phyloP scores from a whole-genome alignment of 2,329 filamentous ascomycete genomes.

The Leptographium procerum region DNA sequence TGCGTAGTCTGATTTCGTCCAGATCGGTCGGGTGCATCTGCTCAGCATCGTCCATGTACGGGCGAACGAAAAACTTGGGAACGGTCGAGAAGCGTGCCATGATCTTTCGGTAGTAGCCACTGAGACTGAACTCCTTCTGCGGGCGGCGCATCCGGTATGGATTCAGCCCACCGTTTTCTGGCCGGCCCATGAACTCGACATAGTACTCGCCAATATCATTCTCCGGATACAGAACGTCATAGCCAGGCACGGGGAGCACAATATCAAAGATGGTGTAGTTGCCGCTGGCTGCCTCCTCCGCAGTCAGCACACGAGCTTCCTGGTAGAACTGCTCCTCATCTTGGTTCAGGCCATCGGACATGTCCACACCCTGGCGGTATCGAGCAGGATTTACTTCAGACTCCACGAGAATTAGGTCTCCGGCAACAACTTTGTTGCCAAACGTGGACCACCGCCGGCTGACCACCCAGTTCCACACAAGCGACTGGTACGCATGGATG shows the following conservation, averaged over 20 bases:
- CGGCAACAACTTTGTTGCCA: constrained; percentile 63
- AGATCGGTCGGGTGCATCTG: constrained; percentile 86
- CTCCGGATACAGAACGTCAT: constrained; percentile 72
- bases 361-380: constrained; percentile 40
- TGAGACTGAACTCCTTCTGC: constrained; percentile 79
- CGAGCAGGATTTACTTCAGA: constrained; percentile 20
- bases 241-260: constrained; percentile 86
- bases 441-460: constrained; percentile 70
- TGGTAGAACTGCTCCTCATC: constrained; percentile 31
- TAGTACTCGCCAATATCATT: constrained; percentile 84
- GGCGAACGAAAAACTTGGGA: constrained; percentile 56
- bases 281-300: constrained; percentile 67
- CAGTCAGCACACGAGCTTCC: constrained; percentile 59
- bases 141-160: constrained; percentile 77
- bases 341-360: constrained; percentile 46
- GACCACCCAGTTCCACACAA: constrained; percentile 83
- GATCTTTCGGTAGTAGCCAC: constrained; percentile 78
- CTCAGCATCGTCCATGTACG: constrained; percentile 60
- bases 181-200: constrained; percentile 69
- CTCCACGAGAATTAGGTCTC: constrained; percentile 64
- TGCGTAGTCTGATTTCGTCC: constrained; percentile 47
- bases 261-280: constrained; percentile 75
- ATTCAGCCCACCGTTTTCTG: constrained; percentile 66
- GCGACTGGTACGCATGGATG: constrained; percentile 89
- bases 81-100: constrained; percentile 58